Evolutionary conservation across 768 basidiomycete genomes (phyloP).

Genomic region (Austroboletus festivus): DNA sequence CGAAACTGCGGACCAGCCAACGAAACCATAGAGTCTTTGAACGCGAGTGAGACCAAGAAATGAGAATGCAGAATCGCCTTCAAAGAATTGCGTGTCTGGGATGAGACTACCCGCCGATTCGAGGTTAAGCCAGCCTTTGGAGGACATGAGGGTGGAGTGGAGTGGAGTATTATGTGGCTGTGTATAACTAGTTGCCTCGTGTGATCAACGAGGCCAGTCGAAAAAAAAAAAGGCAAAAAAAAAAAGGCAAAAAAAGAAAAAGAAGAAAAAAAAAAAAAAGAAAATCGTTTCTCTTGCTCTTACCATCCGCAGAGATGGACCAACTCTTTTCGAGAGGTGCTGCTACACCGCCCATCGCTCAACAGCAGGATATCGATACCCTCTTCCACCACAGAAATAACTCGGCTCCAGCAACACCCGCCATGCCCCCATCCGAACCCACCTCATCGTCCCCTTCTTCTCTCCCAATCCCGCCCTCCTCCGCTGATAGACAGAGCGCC

Average conservation of each 20-base stretch:
- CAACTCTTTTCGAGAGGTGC: neutral
- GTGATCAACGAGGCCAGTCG: constrained; percentile 27
- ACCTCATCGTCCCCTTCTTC: constrained; percentile 31
- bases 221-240: too few species aligned
- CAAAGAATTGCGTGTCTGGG: constrained; percentile 80
- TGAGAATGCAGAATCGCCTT: constrained; percentile 86
- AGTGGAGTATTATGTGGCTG: constrained; percentile 6
- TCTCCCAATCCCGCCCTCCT: constrained; percentile 27
- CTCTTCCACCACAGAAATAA: constrained; percentile 52
- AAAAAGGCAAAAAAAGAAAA: too few species aligned
- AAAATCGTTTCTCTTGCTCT: too few species aligned
- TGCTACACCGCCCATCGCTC: neutral
- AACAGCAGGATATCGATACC: constrained; percentile 50
- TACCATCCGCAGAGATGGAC: neutral
- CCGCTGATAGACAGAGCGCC: constrained; percentile 70
- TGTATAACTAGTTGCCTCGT: constrained; percentile 20
- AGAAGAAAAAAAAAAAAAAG: too few species aligned
- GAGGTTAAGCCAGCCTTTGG: constrained; percentile 86
- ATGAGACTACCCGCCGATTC: constrained; percentile 60
- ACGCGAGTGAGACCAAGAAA: constrained; percentile 75
- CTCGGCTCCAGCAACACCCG: constrained; percentile 45
- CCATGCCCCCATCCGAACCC: constrained; percentile 36
- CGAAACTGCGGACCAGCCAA: constrained; percentile 58
- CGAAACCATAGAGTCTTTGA: constrained; percentile 83
- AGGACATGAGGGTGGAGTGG: constrained; percentile 20